Evolutionary conservation across 2,329 filamentous ascomycete species (phyloP), one percentile per base, ranked within the genome.

Genomic region (Ascocoryne sarcoides): DNA sequence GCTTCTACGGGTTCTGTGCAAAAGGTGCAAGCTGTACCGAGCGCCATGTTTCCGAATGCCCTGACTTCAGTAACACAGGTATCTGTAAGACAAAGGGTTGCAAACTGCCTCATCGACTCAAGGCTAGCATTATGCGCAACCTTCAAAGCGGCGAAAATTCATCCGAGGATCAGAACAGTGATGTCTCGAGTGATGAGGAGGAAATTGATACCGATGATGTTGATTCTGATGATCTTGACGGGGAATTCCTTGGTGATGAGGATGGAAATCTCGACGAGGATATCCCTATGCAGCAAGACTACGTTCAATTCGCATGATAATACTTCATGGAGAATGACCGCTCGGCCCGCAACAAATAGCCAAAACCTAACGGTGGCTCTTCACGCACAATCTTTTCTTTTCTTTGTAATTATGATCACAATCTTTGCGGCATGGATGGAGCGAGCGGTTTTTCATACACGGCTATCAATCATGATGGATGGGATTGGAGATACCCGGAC

Each of bases 61-160:
- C 92, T 47, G 84, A 94, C 61, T 95, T 93, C 69, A 85, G 86
- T 73, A 94, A 95, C 65, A 86, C 76, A 45, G 90, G 90, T 55
- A 69, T 71, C 47, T 98, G 92, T 75, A 79, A 79, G 60, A 79
- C 75, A 60, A 79, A 81, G 63, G 79, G 81, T 51, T 96, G 90
- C 69, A 84, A 82, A 60, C 74, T 95, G 40, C 83, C 79, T 44
- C 92, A 98, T 65, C 78, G 90, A 60, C 85, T 92, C 66, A 80
- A 85, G 64, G 88, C 88, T 60, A 88, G 84, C 69, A 69, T 81
- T 59, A 72, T 82, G 56, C 83, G 86, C 61, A 73, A 76, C 62
- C 65, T 15, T 35, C 26, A 50, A 42, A 56, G 56, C 45, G 62
- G 60, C 39, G 56, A 57, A 42, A 7, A 26, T 7, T 7, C 23